Conservation (phyloP, 2,329 filamentous ascomycete species). For the Beauveria sp. region DNA sequence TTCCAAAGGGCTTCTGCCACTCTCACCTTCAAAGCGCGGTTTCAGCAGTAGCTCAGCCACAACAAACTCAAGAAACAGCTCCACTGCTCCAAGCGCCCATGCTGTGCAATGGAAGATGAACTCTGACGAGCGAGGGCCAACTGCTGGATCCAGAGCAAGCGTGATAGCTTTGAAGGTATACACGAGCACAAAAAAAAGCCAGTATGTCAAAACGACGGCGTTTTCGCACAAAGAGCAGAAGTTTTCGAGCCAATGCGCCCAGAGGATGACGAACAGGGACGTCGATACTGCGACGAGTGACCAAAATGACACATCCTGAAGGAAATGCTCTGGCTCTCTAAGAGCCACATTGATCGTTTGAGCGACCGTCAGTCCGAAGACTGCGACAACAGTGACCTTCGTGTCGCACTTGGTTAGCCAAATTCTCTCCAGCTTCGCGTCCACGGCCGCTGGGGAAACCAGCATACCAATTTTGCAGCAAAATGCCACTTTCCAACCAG, state of each 20-base stretch:
- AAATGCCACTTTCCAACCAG: conserved; percentile 81
- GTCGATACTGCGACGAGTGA: conserved; percentile 59
- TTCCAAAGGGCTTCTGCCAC: conserved; percentile 29
- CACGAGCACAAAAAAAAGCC: conserved; percentile 69
- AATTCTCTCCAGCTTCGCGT: conserved; percentile 10
- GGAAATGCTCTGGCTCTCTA: conserved; percentile 55
- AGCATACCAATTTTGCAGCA: conserved; percentile 69
- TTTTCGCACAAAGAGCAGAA: conserved; percentile 70
- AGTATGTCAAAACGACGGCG: conserved; percentile 78
- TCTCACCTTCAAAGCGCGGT: conserved; percentile 83
- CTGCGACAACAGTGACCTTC: conserved; percentile 51
- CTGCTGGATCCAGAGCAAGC: conserved; percentile 62
- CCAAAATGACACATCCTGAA: conserved; percentile 71
- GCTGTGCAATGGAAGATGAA: conserved; percentile 64
- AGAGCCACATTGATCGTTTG: conserved; percentile 49
- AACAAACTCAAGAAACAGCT: conserved; percentile 71
- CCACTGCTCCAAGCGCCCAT: conserved; percentile 55
- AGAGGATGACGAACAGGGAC: conserved; percentile 62
- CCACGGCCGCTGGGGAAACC: conserved; percentile 1
- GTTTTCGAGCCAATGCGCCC: conserved; percentile 74
- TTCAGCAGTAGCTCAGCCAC: conserved; percentile 64
- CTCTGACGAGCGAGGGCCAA: conserved; percentile 54
- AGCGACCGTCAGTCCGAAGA: conserved; percentile 59
- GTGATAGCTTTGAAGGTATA: conserved; percentile 72
- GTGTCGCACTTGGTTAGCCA: conserved; percentile 5